Conservation (phyloP, 129 eudicot species). For the Chrysanthemum lavandulifolium region DNA sequence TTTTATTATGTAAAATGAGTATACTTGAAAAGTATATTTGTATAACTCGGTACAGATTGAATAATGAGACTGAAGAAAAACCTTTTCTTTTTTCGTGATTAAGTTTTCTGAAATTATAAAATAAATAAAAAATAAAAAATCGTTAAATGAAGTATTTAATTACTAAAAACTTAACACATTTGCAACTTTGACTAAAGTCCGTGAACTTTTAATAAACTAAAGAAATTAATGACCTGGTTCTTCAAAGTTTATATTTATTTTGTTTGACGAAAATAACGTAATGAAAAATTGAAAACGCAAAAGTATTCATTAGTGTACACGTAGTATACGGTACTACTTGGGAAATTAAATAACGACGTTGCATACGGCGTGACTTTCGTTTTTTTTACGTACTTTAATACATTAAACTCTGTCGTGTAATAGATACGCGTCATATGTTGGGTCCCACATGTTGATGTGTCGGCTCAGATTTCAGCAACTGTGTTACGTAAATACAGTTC, state of each 20-base stretch:
- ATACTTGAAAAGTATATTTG: too few species aligned
- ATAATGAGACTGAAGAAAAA: too few species aligned
- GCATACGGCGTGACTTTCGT: conserved; percentile 33
- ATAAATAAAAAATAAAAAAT: too few species aligned
- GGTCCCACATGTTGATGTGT: conserved; percentile 27
- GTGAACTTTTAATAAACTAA: too few species aligned
- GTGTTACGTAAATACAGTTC: background rate
- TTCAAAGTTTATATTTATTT: background rate
- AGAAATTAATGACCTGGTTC: too few species aligned
- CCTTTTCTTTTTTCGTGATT: too few species aligned
- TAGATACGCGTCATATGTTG: conserved; percentile 14
- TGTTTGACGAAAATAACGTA: background rate
- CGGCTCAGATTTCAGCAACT: conserved; percentile 14
- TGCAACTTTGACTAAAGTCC: too few species aligned
- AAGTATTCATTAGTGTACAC: background rate
- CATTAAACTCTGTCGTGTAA: conserved; percentile 1
- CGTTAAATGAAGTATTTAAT: too few species aligned
- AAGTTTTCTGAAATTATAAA: too few species aligned
- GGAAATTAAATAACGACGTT: conserved; percentile 19
- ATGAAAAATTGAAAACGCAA: background rate
- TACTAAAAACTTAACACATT: too few species aligned
- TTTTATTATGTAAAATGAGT: too few species aligned
- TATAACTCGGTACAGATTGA: too few species aligned
- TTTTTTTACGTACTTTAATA: conserved; percentile 6
- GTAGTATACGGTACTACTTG: background rate